Conservation (phyloP, 495 filamentous ascomycete genomes). For the Penicillium waksmanii region DNA sequence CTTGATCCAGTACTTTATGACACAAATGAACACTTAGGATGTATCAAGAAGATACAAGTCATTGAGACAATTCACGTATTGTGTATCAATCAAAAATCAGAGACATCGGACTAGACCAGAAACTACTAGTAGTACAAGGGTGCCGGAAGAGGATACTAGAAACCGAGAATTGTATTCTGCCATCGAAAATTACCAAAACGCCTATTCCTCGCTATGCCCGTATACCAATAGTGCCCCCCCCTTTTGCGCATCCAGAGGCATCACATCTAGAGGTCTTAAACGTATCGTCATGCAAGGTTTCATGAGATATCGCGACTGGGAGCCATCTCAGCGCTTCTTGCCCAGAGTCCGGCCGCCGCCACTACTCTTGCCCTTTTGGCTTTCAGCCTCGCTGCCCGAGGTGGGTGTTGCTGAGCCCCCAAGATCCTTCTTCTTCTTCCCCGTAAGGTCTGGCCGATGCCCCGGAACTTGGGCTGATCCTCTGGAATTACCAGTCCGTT, state of each 20-base stretch:
- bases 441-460: conserved; percentile 83
- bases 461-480: conserved; percentile 79
- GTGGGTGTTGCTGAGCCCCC: conserved; percentile 43
- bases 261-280: conserved; percentile 17
- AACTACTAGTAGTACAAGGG: too few species aligned
- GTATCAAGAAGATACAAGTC: too few species aligned
- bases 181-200: conserved; percentile 21
- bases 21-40: too few species aligned
- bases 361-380: conserved; percentile 31
- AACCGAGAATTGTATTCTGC: background rate
- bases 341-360: conserved; percentile 28
- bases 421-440: conserved; percentile 60
- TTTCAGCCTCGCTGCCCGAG: conserved; percentile 36
- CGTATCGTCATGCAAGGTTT: conserved; percentile 15
- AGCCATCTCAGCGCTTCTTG: conserved; percentile 23
- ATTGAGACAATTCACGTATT: too few species aligned
- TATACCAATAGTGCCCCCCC: conserved; percentile 12
- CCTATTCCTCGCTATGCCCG: conserved; percentile 38
- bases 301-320: conserved; percentile 6
- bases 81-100: too few species aligned
- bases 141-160: background rate
- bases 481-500: conserved; percentile 61
- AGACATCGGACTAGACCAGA: too few species aligned
- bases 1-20: too few species aligned
- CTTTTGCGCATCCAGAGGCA: conserved; percentile 17